Evolutionary conservation across 495 filamentous ascomycete species (phyloP).

Genomic region (Choiromyces venosus): DNA sequence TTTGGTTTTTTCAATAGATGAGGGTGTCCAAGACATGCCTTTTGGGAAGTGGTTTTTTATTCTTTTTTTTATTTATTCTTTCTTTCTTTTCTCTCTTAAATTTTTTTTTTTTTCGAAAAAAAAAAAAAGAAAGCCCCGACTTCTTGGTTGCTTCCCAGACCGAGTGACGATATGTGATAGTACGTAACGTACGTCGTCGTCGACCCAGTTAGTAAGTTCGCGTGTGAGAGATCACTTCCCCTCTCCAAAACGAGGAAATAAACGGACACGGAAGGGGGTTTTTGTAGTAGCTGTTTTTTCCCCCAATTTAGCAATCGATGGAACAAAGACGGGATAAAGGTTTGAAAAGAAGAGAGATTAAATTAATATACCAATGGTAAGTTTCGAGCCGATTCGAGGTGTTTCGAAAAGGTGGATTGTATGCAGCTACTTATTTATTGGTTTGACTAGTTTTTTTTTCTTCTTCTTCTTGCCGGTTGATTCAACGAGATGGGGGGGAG

Average conservation of each 20-base stretch:
- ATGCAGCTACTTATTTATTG: neutral
- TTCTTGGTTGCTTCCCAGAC: neutral
- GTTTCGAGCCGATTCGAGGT: neutral
- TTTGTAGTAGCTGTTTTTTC: neutral
- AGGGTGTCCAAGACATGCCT: neutral
- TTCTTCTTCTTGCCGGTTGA: neutral
- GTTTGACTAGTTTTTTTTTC: neutral
- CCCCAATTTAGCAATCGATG: neutral
- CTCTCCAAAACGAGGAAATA: neutral
- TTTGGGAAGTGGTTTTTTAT: neutral
- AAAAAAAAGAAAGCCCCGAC: neutral
- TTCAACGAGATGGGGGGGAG: neutral
- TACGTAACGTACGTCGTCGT: neutral
- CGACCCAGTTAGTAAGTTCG: neutral
- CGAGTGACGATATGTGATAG: neutral
- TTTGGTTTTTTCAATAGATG: neutral
- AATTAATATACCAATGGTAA: neutral
- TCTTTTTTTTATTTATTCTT: neutral
- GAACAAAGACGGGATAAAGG: neutral
- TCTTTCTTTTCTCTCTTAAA: neutral
- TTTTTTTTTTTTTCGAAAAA: neutral
- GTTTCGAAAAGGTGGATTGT: neutral
- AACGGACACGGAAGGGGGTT: neutral
- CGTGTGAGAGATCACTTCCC: constrained; percentile 1
- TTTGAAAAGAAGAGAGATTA: neutral